A percentile compares a stretch with the other conserved stretches of the same genome.
These are phyloP conservation scores for Basidioascus undulatus DNA, from an alignment of 768 basidiomycete species.

Conservation along the genomic window DNA sequence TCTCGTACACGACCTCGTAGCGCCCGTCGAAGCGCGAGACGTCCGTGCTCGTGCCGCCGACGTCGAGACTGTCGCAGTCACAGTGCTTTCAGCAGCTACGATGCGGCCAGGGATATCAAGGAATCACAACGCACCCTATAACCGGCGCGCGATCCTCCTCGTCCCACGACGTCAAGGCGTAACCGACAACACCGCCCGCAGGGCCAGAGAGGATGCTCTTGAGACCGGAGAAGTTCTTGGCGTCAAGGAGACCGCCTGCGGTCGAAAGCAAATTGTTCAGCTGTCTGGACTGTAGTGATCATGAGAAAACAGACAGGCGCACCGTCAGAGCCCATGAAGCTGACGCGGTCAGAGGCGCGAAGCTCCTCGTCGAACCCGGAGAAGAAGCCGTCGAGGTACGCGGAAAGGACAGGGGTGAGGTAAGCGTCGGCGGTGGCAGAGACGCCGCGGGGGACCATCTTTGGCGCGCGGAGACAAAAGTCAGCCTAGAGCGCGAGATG, in stretches of 20 bases:
- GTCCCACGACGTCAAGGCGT: conserved; percentile 74
- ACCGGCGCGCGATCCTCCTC: conserved; percentile 33
- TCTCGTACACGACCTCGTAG: conserved; percentile 83
- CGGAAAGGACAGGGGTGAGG: conserved; percentile 61
- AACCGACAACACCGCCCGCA: conserved; percentile 88
- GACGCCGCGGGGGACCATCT: conserved; percentile 73
- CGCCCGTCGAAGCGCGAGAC: conserved; percentile 78
- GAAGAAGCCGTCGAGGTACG: conserved; percentile 81
- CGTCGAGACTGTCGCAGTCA: conserved; percentile 37
- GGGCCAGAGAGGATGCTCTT: conserved; percentile 80
- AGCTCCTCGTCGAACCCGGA: conserved; percentile 57
- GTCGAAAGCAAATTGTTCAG: conserved; percentile 4
- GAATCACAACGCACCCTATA: conserved; percentile 38
- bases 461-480: conserved; percentile 14
- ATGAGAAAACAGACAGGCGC: too few species aligned
- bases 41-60: conserved; percentile 90
- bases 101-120: neutral
- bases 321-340: conserved; percentile 94
- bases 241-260: conserved; percentile 50
- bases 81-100: neutral
- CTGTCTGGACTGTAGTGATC: too few species aligned
- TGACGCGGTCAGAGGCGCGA: conserved; percentile 32
- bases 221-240: conserved; percentile 66
- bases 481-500: too few species aligned
- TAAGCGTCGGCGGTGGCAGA: conserved; percentile 90